Base-by-base conservation (phyloP, 2,329 filamentous ascomycete species). In the Epichloe elymi region DNA sequence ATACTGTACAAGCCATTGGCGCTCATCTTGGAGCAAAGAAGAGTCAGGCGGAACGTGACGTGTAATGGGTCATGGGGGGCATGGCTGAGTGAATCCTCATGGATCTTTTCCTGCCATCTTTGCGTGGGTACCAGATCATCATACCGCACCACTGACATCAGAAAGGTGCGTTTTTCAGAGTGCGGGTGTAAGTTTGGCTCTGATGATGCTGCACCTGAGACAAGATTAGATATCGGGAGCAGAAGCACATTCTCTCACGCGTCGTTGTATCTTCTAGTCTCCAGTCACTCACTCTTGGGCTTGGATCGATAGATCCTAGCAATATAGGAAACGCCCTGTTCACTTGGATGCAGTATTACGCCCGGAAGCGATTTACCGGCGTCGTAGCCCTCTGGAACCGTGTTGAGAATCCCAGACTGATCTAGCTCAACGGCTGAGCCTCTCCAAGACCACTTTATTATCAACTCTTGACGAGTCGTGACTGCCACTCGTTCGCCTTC, bases 381-480 rank as follows among this genome's bases (percentile, higher is more conserved):
- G 12, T 38, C 33, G 26, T 47, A 46, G 17, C 35, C 42, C 8
- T 46, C 26, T 8, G 42, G 42, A 3, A 14, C 19, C 26, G 8
- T 26, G 19, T 19, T 37, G 17, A 35, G 10, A 11, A n/a, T 7
- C 6, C 14, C 19, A 11, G 46, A 42, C n/a, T 40, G 23, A 30
- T 58, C 53, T 2, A 64, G 47, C 12, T 61, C 55, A 0, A 40
- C 42, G 2, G 56, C 52, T 3, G 45, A 53, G 2, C 55, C 58
- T 1, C 45, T 51, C 59, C 60, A 63, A 3, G 40, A 40, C 50
- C 59, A 64, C 15, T 53, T 14, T 30, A 63, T 35, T 15, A 65
- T 51, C 5, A 55, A 49, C 0, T 52, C 51, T n/a, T 55, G 53
- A 10, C n/a, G 46, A 1, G 60, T 60, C 8, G 60, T 55, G n/a